A percentile compares a stretch with the other conserved stretches of the same genome.
Conservation (phyloP, 2,329 filamentous ascomycete genomes). For the Clonostachys rosea region DNA sequence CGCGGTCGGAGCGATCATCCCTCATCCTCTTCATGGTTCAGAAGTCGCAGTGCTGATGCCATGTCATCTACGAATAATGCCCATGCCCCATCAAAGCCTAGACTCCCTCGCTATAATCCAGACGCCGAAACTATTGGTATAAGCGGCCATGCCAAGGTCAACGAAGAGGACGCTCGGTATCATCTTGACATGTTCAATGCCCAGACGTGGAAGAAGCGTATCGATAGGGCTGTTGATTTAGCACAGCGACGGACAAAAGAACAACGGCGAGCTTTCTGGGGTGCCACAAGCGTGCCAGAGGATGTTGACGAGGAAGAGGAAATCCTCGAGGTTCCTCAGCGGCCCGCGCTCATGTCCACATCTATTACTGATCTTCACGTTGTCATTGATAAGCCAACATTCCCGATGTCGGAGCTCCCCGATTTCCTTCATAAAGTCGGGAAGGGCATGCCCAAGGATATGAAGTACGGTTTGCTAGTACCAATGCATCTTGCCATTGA, state of each 20-base stretch:
- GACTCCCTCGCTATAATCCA: constrained; percentile 69
- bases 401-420: constrained; percentile 75
- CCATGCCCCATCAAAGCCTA: constrained; percentile 26
- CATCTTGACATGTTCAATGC: constrained; percentile 78
- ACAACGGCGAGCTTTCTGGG: constrained; percentile 76
- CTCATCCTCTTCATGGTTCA: constrained; percentile 25
- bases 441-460: constrained; percentile 94
- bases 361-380: constrained; percentile 82
- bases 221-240: constrained; percentile 68
- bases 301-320: constrained; percentile 79
- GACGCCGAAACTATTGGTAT: constrained; percentile 63
- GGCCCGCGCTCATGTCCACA: constrained; percentile 78
- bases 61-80: constrained; percentile 19
- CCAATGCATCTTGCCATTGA: constrained; percentile 87
- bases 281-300: constrained; percentile 73
- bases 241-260: constrained; percentile 74
- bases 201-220: constrained; percentile 87
- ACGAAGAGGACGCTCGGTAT: constrained; percentile 70
- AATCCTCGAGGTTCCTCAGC: constrained; percentile 78
- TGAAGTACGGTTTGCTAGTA: constrained; percentile 82
- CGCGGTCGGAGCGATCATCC: constrained; percentile 22
- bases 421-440: constrained; percentile 83
- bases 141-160: constrained; percentile 66
- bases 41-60: constrained; percentile 54
- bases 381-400: constrained; percentile 86